A percentile compares a stretch with the other conserved stretches of the same genome.
These are phyloP conservation scores for Breynia disticha DNA, from an alignment of 441 rosid species.

Conservation along the genomic window DNA sequence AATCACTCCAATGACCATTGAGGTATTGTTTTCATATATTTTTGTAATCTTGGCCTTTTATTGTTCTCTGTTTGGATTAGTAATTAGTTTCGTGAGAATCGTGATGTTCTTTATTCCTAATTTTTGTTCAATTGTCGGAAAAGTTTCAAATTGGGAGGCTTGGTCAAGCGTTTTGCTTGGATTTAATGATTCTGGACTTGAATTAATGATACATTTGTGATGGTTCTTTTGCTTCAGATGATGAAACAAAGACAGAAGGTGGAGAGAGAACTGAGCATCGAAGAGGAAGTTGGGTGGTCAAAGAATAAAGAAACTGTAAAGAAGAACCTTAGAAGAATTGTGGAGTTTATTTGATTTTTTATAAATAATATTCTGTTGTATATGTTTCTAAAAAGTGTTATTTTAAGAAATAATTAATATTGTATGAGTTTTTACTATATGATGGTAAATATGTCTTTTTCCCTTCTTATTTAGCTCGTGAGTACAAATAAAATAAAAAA, in stretches of 20 bases:
- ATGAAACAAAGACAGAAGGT: conserved; percentile 87
- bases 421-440: no score
- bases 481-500: neutral
- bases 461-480: no score
- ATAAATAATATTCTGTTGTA: no score
- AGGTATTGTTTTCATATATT: conserved; percentile 30
- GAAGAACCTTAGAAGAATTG: conserved; percentile 47
- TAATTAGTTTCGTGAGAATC: neutral
- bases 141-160: neutral
- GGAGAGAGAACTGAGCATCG: conserved; percentile 56
- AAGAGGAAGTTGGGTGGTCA: conserved; percentile 58
- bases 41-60: neutral
- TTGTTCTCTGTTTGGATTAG: conserved; percentile 1
- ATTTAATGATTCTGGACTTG: neutral
- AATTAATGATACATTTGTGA: neutral
- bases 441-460: no score
- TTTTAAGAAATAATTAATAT: no score
- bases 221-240: conserved; percentile 31
- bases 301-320: conserved; percentile 66
- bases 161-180: conserved; percentile 8
- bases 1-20: conserved; percentile 83
- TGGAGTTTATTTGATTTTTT: no score
- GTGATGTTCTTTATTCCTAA: no score
- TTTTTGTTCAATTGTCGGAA: no score
- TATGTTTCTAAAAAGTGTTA: no score